Conservation (phyloP, 768 basidiomycete species). For the Boletus sp. region DNA sequence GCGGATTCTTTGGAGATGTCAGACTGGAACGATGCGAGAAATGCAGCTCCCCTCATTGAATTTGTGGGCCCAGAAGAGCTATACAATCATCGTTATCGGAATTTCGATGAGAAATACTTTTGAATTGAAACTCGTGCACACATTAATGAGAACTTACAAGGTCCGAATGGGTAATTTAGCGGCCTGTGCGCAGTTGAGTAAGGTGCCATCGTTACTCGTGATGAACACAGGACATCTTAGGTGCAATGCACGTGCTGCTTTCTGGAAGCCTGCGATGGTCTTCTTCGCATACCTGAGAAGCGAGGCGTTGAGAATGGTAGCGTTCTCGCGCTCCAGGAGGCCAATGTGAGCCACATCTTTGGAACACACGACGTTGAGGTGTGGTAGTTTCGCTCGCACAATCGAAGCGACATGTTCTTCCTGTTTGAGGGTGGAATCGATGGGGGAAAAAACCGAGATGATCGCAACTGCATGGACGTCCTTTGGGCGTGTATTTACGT, state of each 20-base stretch:
- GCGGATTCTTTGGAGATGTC: conserved; percentile 36
- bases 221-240: conserved; percentile 52
- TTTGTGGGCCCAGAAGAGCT: conserved; percentile 60
- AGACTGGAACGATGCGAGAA: conserved; percentile 46
- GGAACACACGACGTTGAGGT: conserved; percentile 50
- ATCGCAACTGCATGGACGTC: conserved; percentile 39
- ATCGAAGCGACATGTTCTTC: conserved; percentile 47
- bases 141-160: conserved; percentile 35
- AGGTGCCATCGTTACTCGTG: conserved; percentile 61
- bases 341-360: conserved; percentile 59
- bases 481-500: conserved; percentile 13
- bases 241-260: conserved; percentile 46
- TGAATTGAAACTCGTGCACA: conserved; percentile 8
- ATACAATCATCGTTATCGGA: conserved; percentile 7
- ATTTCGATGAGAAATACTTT: not conserved
- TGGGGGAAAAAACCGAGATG: conserved; percentile 48
- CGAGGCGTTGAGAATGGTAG: conserved; percentile 65
- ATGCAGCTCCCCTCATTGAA: conserved; percentile 68
- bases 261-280: conserved; percentile 54
- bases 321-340: conserved; percentile 65
- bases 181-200: conserved; percentile 49
- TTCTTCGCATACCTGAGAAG: conserved; percentile 56
- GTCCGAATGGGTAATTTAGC: conserved; percentile 61
- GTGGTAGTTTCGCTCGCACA: conserved; percentile 38
- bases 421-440: conserved; percentile 44